Base-by-base conservation (phyloP, 1,284 basidiomycete species). In the Cutaneotrichosporon cavernicola region DNA sequence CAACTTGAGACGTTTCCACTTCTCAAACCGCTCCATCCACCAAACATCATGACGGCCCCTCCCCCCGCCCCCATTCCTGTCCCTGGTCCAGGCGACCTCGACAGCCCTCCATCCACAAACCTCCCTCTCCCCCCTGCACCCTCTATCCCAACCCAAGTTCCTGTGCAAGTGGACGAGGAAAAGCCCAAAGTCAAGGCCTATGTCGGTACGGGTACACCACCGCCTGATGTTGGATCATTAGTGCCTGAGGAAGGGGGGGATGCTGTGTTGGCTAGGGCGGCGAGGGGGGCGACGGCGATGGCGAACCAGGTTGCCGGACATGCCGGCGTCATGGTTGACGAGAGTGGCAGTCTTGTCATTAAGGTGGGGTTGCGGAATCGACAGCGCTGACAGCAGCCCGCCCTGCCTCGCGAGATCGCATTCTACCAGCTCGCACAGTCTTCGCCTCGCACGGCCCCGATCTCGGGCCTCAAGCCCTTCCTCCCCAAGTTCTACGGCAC, bases 251-350 rank as follows among this genome's bases (percentile, higher is more conserved):
- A 26, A 5, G 55, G 55, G 9, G 36, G 22, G 4, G 38, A 56
- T 5, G 38, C 18, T 38, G 38, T 21, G 36, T 22, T 56, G 7
- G 55, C 55, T 10, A 21, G 55, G 10, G 55, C 55, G 1, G 56
- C 56, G 31, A 31, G 58, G 21, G 58, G 47, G 2, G 16, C 58
- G 5, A 47, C 58, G 21, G 52, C 60, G 8, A 82, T 87, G 57
- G 76, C 78, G 1, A 81, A 83, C 66, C 93, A 97, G 81, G 92
- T 97, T 43, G 95, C 91, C 22, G 95, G 95, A 0, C 95, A 98
- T 75, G 81, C 86, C 13, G 89, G 89, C 46, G 87, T 97, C 32
- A 83, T 88, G 65, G 84, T 86, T 10, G 87, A 88, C 32, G 88
- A 88, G 65, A 90, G 90, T 70, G 90, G 88, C 10, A 87, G 86